Evolutionary conservation across 2,329 filamentous ascomycete species (phyloP).

Genomic region (Sclerotinia minor): DNA sequence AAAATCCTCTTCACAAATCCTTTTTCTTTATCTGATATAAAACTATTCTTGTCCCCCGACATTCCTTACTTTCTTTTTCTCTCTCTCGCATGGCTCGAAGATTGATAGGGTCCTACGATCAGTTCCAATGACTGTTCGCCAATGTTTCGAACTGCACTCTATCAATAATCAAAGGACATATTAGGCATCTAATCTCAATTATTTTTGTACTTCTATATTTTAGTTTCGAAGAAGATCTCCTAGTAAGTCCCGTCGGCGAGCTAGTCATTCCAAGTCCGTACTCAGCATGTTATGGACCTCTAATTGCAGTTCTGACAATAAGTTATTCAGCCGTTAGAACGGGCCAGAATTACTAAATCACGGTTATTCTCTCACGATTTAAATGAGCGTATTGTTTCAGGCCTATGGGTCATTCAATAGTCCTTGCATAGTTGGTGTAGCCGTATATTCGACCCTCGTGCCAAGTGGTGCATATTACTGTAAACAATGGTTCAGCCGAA

Average conservation of each 20-base stretch:
- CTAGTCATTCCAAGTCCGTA: neutral
- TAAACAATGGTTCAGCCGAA: neutral
- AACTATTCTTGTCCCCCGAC: neutral
- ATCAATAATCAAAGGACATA: too few relatives aligned
- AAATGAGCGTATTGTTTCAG: neutral
- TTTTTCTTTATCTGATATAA: neutral
- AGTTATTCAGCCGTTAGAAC: neutral
- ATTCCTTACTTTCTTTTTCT: neutral
- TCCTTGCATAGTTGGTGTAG: neutral
- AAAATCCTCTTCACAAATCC: too few relatives aligned
- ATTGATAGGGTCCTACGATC: neutral
- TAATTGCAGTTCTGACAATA: neutral
- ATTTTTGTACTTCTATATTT: neutral
- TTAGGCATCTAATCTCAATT: too few relatives aligned
- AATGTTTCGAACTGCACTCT: neutral
- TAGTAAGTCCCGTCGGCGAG: too few relatives aligned
- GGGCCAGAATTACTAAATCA: neutral
- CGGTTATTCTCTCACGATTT: neutral
- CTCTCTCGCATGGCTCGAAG: neutral
- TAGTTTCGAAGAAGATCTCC: neutral
- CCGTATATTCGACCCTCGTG: neutral
- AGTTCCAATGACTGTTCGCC: neutral
- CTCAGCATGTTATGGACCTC: too few relatives aligned
- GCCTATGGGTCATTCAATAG: neutral
- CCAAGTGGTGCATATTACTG: too few relatives aligned